A percentile compares a stretch with the other conserved stretches of the same genome.
Evolutionary conservation across 75 land plant genomes (phyloP).

Genomic region (Isoetes taiwanensis): DNA sequence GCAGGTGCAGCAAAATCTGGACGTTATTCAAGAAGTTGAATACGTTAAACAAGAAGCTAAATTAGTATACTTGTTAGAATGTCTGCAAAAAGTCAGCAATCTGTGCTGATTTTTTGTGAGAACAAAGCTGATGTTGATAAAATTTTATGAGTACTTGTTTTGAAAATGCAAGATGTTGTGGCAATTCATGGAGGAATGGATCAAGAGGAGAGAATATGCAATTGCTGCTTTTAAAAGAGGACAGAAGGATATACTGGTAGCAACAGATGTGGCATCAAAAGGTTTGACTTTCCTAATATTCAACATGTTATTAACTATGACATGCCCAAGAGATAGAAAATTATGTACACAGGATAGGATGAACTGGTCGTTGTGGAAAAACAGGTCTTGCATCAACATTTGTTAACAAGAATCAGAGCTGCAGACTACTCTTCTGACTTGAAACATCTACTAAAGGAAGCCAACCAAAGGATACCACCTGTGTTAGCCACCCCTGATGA

Average conservation of each 20-base stretch:
- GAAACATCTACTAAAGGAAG: constrained; percentile 6
- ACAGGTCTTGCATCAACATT: background rate
- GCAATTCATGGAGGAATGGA: constrained; percentile 3
- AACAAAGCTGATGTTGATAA: constrained; percentile 4
- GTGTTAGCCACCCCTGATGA: background rate
- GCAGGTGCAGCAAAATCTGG: constrained; percentile 2
- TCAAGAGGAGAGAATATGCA: constrained; percentile 1
- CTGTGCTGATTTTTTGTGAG: constrained; percentile 1
- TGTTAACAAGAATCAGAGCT: background rate
- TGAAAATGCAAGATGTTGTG: background rate
- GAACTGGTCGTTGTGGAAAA: constrained; percentile 1
- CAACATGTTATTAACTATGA: constrained; percentile 6
- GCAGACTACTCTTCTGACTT: constrained; percentile 1
- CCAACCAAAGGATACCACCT: background rate
- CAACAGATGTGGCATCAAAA: background rate
- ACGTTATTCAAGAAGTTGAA: constrained; percentile 5
- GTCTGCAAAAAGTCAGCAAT: background rate
- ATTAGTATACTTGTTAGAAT: background rate
- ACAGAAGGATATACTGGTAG: constrained; percentile 3
- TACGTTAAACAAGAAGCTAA: constrained; percentile 6
- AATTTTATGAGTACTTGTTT: background rate
- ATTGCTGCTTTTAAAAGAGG: background rate
- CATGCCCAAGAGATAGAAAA: constrained; percentile 3
- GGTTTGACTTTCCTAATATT: background rate
- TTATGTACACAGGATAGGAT: constrained; percentile 3